Conservation (phyloP, 106 monocot genomes). For the Chionographis japonica region DNA sequence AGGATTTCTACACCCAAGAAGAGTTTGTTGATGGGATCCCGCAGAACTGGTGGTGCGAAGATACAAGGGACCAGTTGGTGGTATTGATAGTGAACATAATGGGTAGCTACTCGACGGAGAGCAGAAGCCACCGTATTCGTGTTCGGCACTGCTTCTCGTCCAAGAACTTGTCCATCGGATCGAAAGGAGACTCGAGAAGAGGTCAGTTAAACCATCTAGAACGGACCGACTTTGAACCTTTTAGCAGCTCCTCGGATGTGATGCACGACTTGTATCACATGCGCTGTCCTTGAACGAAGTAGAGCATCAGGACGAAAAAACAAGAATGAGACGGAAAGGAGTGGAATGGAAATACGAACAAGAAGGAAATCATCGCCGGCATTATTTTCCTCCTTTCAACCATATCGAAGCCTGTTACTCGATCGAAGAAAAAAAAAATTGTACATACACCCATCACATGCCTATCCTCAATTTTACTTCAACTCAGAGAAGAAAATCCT, state of each 20-base stretch:
- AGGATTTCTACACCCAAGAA: conserved; percentile 59
- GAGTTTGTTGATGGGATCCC: conserved; percentile 64
- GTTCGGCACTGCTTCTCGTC: conserved; percentile 46
- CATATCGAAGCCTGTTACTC: no score
- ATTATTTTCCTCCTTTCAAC: no score
- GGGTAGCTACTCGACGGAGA: conserved; percentile 41
- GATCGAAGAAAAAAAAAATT: no score
- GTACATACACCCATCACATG: no score
- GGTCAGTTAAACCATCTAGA: conserved; percentile 41
- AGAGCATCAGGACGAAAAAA: no score
- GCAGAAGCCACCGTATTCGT: conserved; percentile 38
- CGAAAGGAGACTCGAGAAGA: conserved; percentile 19
- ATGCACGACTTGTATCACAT: conserved; percentile 17
- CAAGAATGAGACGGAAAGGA: no score
- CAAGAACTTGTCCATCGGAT: conserved; percentile 3
- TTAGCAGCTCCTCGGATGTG: conserved; percentile 17
- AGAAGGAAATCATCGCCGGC: no score
- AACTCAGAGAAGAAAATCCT: no score
- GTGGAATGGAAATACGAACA: no score
- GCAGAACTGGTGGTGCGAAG: conserved; percentile 72
- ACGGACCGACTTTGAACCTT: conserved; percentile 24
- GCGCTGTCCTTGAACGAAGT: background rate
- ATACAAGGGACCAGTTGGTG: conserved; percentile 63
- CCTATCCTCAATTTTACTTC: no score
- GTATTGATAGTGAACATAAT: conserved; percentile 47